A percentile compares a stretch with the other conserved stretches of the same genome.
Evolutionary conservation across 2,329 filamentous ascomycete species (phyloP).

Genomic region (Botrytis deweyae): DNA sequence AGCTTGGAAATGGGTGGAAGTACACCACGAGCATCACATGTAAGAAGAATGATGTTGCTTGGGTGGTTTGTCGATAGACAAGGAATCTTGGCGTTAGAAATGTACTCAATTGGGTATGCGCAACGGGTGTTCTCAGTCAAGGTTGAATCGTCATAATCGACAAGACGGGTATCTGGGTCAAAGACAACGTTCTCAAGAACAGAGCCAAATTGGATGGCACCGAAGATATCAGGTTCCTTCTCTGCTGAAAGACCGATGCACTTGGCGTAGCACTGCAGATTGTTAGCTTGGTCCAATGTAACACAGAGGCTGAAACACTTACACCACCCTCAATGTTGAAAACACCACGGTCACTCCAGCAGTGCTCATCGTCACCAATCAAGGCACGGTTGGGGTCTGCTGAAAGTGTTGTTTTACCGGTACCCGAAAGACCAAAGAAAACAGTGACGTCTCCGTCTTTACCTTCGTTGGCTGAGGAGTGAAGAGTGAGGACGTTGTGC

Average conservation of each 20-base stretch:
- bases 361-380: conserved; percentile 99
- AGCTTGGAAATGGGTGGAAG: conserved; percentile 98
- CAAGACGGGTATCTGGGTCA: conserved; percentile 80
- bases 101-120: conserved; percentile 99
- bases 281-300: conserved; percentile 20
- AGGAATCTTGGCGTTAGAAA: conserved; percentile 97
- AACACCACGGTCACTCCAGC: conserved; percentile 94
- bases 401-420: conserved; percentile 97
- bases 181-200: conserved; percentile 99
- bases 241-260: conserved; percentile 94
- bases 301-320: conserved; percentile 29
- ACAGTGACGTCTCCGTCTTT: conserved; percentile 93
- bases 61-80: conserved; percentile 86
- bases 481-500: conserved; percentile 97
- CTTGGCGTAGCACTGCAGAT: conserved; percentile 83
- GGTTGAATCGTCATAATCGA: conserved; percentile 94
- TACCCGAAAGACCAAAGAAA: conserved; percentile 98
- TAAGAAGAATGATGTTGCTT: conserved; percentile 96
- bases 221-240: conserved; percentile 98
- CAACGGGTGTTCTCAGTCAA: conserved; percentile 98
- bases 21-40: conserved; percentile 95
- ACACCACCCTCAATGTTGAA: conserved; percentile 98
- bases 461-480: conserved; percentile 98
- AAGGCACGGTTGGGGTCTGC: conserved; percentile 94
- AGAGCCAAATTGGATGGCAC: conserved; percentile 93